Conservation (phyloP, 2,329 filamentous ascomycete genomes). For the Ophiostoma himal-ulmi region DNA sequence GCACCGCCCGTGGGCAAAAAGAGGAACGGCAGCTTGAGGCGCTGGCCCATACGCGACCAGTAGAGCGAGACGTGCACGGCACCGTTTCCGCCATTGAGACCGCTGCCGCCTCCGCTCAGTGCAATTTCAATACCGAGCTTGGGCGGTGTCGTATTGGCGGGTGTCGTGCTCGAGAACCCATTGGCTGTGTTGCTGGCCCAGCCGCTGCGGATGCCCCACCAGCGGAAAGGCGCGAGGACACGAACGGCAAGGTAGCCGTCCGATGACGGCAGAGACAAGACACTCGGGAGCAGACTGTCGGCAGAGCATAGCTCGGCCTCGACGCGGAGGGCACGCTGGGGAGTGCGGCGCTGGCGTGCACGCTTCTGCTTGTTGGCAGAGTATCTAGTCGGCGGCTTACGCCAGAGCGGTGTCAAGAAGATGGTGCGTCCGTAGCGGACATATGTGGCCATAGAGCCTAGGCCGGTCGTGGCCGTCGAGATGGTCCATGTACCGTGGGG, state of each 20-base stretch:
- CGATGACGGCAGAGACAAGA: neutral
- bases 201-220: constrained; percentile 29
- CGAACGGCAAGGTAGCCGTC: constrained; percentile 41
- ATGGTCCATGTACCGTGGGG: constrained; percentile 36
- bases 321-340: constrained; percentile 31
- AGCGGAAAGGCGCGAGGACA: constrained; percentile 36
- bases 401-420: constrained; percentile 28
- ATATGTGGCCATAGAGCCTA: constrained; percentile 33
- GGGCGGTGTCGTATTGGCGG: constrained; percentile 32
- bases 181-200: constrained; percentile 20
- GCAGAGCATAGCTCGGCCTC: constrained; percentile 41
- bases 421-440: constrained; percentile 37
- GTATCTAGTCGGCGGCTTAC: constrained; percentile 7
- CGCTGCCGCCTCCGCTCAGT: constrained; percentile 31
- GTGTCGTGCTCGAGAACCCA: constrained; percentile 20
- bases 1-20: constrained; percentile 31
- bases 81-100: constrained; percentile 24
- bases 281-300: constrained; percentile 27
- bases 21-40: constrained; percentile 41
- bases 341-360: constrained; percentile 14
- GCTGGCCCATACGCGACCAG: constrained; percentile 43
- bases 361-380: constrained; percentile 9
- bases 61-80: constrained; percentile 43
- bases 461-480: constrained; percentile 33
- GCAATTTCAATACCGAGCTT: constrained; percentile 43